Percentiles rank a stretch among this genome's conserved stretches.
These are phyloP conservation scores for Kwoniella sp. DNA, from an alignment of 768 basidiomycete species.

Conservation along the genomic window DNA sequence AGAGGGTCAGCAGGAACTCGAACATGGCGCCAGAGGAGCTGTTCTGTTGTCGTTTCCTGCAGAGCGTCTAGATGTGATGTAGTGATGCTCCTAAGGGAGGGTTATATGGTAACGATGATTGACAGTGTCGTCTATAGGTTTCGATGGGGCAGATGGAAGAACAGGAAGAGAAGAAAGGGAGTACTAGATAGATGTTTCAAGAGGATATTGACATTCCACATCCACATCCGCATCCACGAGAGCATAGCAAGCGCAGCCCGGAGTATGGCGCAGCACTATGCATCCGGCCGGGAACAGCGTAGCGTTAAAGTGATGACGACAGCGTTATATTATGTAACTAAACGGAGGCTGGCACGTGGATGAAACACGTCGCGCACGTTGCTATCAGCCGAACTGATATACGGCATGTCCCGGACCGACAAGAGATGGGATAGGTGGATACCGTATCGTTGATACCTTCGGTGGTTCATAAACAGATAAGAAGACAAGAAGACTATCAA, in stretches of 20 bases:
- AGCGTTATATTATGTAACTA: background rate
- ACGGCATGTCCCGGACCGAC: background rate
- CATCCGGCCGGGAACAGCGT: too few species aligned
- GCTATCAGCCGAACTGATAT: too few species aligned
- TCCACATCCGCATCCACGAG: background rate
- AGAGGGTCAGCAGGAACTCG: constrained; percentile 49
- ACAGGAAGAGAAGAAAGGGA: background rate
- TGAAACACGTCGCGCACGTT: too few species aligned
- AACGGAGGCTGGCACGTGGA: too few species aligned
- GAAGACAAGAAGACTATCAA: too few species aligned
- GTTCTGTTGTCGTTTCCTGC: background rate
- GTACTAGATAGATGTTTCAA: background rate
- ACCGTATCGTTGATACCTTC: background rate
- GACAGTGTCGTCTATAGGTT: background rate
- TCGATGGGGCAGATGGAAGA: background rate
- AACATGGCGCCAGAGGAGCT: constrained; percentile 21
- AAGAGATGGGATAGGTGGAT: background rate
- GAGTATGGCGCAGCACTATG: background rate
- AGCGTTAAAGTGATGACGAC: background rate
- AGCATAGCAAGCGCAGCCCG: background rate
- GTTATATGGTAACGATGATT: too few species aligned
- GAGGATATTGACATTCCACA: background rate
- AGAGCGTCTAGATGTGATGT: background rate
- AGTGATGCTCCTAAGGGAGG: too few species aligned
- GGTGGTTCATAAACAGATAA: background rate